Conservation (phyloP, 257 asterid species). For the Primulina tabacum region DNA sequence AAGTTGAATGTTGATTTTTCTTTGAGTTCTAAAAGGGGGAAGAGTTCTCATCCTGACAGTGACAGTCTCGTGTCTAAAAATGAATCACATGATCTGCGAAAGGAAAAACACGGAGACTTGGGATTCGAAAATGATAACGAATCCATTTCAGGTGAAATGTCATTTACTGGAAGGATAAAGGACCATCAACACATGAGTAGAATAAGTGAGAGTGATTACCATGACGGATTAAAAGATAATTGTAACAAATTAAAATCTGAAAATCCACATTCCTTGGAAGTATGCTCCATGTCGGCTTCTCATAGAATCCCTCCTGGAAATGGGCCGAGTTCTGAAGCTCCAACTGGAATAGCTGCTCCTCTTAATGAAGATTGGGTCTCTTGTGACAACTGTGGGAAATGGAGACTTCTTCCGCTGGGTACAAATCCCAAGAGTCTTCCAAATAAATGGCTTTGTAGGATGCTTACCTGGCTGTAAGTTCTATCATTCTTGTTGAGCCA, state of each 20-base stretch:
- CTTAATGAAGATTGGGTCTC: slow-evolving; percentile 84
- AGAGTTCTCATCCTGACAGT: slow-evolving; percentile 33
- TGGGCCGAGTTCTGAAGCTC: slow-evolving; percentile 52
- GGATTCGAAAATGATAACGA: slow-evolving; percentile 67
- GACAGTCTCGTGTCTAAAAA: slow-evolving; percentile 37
- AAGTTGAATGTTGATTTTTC: slow-evolving; percentile 43
- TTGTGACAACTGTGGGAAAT: slow-evolving; percentile 76
- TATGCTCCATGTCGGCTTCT: slow-evolving; percentile 36
- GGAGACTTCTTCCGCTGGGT: slow-evolving; percentile 96
- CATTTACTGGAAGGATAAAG: slow-evolving; percentile 42
- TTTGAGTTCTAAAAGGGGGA: slow-evolving; percentile 45
- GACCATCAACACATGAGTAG: slow-evolving; percentile 41
- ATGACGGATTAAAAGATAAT: slow-evolving; percentile 41
- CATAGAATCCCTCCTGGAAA: slow-evolving; percentile 38
- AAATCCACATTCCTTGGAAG: slow-evolving; percentile 36
- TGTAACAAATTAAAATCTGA: slow-evolving; percentile 34
- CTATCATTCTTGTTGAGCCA: no score
- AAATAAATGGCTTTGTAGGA: slow-evolving; percentile 84
- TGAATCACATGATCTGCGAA: slow-evolving; percentile 44
- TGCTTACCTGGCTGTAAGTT: slow-evolving; percentile 99
- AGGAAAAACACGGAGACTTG: slow-evolving; percentile 47
- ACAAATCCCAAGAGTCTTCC: slow-evolving; percentile 81
- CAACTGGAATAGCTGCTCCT: slow-evolving; percentile 47
- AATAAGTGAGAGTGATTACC: slow-evolving; percentile 34
- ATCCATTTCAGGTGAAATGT: slow-evolving; percentile 53